Conservation (phyloP, 768 basidiomycete species). For the Lentinula edodes region DNA sequence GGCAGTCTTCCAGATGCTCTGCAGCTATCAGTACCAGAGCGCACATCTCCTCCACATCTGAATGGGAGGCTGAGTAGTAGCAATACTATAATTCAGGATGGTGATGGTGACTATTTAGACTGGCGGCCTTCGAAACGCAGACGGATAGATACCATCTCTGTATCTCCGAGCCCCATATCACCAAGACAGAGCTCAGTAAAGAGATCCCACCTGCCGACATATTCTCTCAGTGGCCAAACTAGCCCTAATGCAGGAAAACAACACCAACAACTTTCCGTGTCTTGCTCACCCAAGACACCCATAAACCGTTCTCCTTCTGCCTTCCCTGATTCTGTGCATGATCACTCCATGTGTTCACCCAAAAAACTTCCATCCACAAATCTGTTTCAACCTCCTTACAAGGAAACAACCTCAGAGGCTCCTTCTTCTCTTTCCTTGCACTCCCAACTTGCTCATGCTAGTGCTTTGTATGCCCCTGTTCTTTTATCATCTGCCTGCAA, state of each 20-base stretch:
- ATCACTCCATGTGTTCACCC: not conserved
- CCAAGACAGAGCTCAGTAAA: not conserved
- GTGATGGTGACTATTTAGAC: not conserved
- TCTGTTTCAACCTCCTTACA: too few relatives aligned
- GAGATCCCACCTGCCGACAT: not conserved
- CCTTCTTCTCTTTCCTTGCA: too few relatives aligned
- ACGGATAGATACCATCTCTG: not conserved
- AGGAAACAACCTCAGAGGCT: too few relatives aligned
- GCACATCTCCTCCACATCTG: not conserved
- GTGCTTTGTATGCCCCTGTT: not conserved
- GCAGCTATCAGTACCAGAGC: not conserved
- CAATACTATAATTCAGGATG: not conserved
- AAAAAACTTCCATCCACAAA: too few relatives aligned
- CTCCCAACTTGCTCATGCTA: not conserved
- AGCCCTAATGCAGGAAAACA: not conserved
- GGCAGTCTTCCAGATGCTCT: not conserved
- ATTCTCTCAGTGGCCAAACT: not conserved
- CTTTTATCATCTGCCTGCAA: not conserved
- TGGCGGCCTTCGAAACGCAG: not conserved
- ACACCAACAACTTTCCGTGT: not conserved
- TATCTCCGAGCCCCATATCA: not conserved
- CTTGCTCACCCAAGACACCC: too few relatives aligned
- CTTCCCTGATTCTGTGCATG: not conserved
- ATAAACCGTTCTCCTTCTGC: too few relatives aligned
- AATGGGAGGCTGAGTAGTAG: not conserved